Conservation (phyloP, 2,329 filamentous ascomycete genomes). For the Fusarium miscanthi region DNA sequence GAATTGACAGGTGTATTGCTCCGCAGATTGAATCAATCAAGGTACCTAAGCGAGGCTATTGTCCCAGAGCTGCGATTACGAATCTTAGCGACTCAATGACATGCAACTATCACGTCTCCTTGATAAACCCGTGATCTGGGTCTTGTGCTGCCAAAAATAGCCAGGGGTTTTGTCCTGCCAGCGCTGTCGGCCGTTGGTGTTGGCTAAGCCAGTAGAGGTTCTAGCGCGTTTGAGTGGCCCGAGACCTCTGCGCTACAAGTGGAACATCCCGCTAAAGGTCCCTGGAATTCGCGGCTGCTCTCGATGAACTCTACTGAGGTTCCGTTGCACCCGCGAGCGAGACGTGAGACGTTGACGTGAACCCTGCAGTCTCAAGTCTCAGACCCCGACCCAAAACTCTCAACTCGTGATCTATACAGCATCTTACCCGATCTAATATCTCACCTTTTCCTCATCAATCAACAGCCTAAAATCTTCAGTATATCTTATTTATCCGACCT, state of each 20-base stretch:
- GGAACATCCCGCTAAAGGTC: conserved; percentile 30
- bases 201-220: conserved; percentile 21
- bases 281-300: conserved; percentile 21
- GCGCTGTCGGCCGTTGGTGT: conserved; percentile 13
- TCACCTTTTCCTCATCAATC: not conserved
- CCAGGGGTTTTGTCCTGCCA: conserved; percentile 28
- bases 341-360: conserved; percentile 10
- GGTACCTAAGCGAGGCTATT: not conserved
- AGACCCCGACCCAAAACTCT: not conserved
- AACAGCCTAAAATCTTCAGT: not conserved
- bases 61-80: not conserved
- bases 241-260: conserved; percentile 26
- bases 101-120: conserved; percentile 14
- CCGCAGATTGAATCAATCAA: not conserved
- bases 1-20: not conserved
- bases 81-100: conserved; percentile 20
- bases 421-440: conserved; percentile 3
- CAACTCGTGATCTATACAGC: conserved; percentile 10
- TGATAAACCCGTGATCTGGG: not conserved
- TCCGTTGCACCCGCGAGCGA: conserved; percentile 32
- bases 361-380: conserved; percentile 10
- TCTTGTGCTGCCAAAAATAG: conserved; percentile 26
- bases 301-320: conserved; percentile 2
- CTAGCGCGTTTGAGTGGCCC: conserved; percentile 21
- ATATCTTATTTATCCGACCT: not conserved